Conservation (phyloP, 2,329 filamentous ascomycete genomes). For the Apiospora malaysiana region DNA sequence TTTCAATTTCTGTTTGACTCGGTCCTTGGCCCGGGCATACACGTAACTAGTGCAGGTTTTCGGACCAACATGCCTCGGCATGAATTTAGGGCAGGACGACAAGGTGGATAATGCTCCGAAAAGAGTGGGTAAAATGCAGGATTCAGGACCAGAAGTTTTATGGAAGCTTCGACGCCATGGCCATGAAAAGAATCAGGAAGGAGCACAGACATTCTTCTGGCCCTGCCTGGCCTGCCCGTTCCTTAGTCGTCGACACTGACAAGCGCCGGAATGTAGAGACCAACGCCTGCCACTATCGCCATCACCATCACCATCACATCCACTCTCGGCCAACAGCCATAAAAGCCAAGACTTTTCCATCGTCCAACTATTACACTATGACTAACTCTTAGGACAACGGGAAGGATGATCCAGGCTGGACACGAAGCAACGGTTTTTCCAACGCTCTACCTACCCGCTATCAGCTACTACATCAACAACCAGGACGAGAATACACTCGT, state of each 20-base stretch:
- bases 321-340: too few species aligned
- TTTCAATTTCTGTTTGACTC: background rate
- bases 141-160: constrained; percentile 12
- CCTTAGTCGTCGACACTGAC: background rate
- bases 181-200: background rate
- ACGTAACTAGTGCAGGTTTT: background rate
- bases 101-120: background rate
- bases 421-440: too few species aligned
- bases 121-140: background rate
- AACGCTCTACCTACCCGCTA: too few species aligned
- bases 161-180: background rate
- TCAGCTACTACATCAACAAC: background rate
- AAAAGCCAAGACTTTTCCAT: too few species aligned
- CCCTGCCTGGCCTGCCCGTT: background rate
- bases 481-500: background rate
- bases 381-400: too few species aligned
- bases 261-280: background rate
- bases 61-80: constrained; percentile 4
- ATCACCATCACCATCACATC: too few species aligned
- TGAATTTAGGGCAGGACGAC: background rate
- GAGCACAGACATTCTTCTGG: background rate
- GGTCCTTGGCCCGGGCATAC: background rate
- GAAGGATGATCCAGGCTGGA: too few species aligned
- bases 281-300: too few species aligned
- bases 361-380: too few species aligned